Percentiles rank a stretch among this genome's conserved stretches.
Conservation (phyloP, 306 rosid species). For the Gillenia trifoliata region DNA sequence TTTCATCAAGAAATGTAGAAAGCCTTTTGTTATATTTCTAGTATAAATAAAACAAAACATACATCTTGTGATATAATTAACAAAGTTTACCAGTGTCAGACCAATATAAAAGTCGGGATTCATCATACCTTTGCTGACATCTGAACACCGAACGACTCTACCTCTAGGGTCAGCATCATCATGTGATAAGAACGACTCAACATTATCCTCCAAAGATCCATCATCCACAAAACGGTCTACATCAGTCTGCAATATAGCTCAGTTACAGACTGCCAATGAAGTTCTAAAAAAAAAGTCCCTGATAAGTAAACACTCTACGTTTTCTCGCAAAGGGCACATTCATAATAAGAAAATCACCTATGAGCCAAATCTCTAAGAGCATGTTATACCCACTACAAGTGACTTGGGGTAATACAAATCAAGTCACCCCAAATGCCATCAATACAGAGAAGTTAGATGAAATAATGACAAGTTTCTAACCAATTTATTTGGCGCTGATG, state of each 20-base stretch:
- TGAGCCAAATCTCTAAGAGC: background rate
- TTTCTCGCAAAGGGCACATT: background rate
- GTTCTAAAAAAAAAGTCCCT: background rate
- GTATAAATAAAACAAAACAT: background rate
- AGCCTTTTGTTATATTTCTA: slow-evolving; percentile 10
- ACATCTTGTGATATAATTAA: background rate
- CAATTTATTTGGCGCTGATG: slow-evolving; percentile 54
- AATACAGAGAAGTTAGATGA: background rate
- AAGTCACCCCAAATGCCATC: background rate
- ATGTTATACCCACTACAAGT: background rate
- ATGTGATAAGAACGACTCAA: slow-evolving; percentile 45
- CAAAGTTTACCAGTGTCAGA: background rate
- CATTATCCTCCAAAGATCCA: slow-evolving; percentile 54
- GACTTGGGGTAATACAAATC: background rate
- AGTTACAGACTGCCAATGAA: slow-evolving; percentile 19
- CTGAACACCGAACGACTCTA: slow-evolving; percentile 33
- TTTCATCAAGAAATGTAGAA: slow-evolving; percentile 18
- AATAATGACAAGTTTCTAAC: slow-evolving; percentile 25
- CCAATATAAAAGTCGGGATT: background rate
- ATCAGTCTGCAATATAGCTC: slow-evolving; percentile 43
- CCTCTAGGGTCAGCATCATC: slow-evolving; percentile 38
- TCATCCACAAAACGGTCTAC: slow-evolving; percentile 49
- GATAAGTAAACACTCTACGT: background rate
- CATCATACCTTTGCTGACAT: slow-evolving; percentile 48
- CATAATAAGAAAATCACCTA: background rate